These are phyloP conservation scores for Daedalea quercina DNA, from an alignment of 768 basidiomycete genomes.

Conservation along the genomic window DNA sequence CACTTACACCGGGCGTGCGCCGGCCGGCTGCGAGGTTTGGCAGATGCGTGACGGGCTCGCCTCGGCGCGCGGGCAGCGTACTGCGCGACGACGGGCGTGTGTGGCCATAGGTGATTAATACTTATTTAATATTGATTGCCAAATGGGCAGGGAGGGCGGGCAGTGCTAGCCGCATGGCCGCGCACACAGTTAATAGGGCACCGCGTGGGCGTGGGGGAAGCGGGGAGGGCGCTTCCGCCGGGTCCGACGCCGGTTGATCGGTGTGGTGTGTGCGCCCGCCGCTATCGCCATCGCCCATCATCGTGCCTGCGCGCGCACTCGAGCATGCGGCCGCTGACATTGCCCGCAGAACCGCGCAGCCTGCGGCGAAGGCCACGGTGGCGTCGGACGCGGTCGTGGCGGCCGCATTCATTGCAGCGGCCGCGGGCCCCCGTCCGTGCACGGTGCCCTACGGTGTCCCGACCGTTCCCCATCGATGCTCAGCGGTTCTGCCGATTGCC, in stretches of 20 bases:
- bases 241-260: not conserved
- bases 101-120: too few species aligned
- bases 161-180: not conserved
- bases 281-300: not conserved
- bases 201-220: not conserved
- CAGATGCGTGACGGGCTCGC: too few species aligned
- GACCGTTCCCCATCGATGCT: not conserved
- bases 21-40: too few species aligned
- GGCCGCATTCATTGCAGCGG: too few species aligned
- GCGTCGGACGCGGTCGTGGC: not conserved
- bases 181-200: not conserved
- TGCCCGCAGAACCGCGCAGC: not conserved
- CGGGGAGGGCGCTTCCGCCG: too few species aligned
- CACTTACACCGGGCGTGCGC: too few species aligned
- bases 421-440: too few species aligned
- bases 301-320: not conserved
- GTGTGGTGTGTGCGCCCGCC: not conserved
- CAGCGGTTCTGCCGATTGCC: not conserved
- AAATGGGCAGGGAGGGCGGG: too few species aligned
- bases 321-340: not conserved
- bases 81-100: too few species aligned
- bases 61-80: too few species aligned
- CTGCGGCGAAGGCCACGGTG: too few species aligned
- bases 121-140: too few species aligned
- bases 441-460: not conserved